A percentile compares a stretch with the other conserved stretches of the same genome.
phyloP scores from a whole-genome alignment of 2,329 filamentous ascomycete genomes.

The Neurospora crassa region DNA sequence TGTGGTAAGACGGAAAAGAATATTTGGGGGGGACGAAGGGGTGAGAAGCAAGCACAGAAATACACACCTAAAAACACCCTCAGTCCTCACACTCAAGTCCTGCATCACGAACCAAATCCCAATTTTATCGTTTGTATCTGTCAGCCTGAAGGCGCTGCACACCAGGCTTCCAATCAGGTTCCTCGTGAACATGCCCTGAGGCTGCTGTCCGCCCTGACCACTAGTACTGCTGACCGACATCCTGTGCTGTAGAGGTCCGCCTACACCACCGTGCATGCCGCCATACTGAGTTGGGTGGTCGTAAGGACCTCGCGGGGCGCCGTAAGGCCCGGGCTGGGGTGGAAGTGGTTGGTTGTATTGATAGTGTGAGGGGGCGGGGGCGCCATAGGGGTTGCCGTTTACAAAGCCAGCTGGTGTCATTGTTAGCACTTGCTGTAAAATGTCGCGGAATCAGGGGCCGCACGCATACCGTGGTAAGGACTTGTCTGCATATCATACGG shows the following conservation, averaged over 20 bases:
- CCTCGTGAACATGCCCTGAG: slow-evolving; percentile 81
- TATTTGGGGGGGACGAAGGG: background rate
- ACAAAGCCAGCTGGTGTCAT: background rate
- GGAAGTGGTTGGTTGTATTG: slow-evolving; percentile 15
- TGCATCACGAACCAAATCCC: slow-evolving; percentile 97
- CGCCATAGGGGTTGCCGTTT: background rate
- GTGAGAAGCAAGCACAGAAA: slow-evolving; percentile 3
- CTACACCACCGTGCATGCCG: slow-evolving; percentile 2
- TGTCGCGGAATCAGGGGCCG: background rate
- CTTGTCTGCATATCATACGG: slow-evolving; percentile 19
- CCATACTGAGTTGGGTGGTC: slow-evolving; percentile 7
- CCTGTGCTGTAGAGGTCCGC: slow-evolving; percentile 14
- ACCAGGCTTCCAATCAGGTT: slow-evolving; percentile 90
- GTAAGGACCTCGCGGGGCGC: slow-evolving; percentile 13
- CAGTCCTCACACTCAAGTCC: slow-evolving; percentile 87
- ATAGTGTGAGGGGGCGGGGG: background rate
- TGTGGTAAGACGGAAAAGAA: no score
- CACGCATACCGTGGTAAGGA: slow-evolving; percentile 15
- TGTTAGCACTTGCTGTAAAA: background rate
- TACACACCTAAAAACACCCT: slow-evolving; percentile 76
- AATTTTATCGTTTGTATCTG: slow-evolving; percentile 67
- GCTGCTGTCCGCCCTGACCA: slow-evolving; percentile 27
- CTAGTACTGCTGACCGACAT: slow-evolving; percentile 27
- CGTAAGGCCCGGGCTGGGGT: slow-evolving; percentile 10
- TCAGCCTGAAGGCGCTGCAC: slow-evolving; percentile 77